Conservation (phyloP, 78 protist species). For the Bodo saltans region DNA sequence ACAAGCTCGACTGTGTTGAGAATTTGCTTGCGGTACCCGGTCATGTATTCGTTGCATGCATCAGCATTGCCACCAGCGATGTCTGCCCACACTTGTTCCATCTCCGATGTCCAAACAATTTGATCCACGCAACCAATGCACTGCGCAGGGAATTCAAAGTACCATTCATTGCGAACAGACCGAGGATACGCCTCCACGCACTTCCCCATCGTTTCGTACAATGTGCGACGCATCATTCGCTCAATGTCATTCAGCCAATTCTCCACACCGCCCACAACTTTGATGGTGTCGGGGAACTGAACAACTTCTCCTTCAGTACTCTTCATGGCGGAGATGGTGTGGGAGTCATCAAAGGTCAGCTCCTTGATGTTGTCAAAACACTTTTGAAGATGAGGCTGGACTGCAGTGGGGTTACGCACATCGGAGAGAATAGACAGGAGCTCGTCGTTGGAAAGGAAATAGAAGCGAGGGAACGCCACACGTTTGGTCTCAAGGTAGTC, state of each 20-base stretch:
- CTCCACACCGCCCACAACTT: conserved; percentile 56
- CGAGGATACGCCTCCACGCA: conserved; percentile 4
- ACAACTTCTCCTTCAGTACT: conserved; percentile 64
- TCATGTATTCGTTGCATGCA: conserved; percentile 8
- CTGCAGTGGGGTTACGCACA: conserved; percentile 61
- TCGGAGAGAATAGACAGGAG: conserved; percentile 71
- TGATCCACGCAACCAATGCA: conserved; percentile 42
- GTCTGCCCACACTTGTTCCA: conserved; percentile 32
- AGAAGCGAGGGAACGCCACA: conserved; percentile 69
- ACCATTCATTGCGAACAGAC: conserved; percentile 62
- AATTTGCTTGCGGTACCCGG: conserved; percentile 34
- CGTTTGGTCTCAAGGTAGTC: conserved; percentile 81
- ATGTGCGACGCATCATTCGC: conserved; percentile 41
- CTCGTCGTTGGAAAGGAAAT: conserved; percentile 79
- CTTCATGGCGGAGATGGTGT: conserved; percentile 46
- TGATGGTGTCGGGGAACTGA: conserved; percentile 33
- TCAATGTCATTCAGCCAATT: conserved; percentile 62
- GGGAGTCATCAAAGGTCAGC: conserved; percentile 44
- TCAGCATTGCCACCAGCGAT: not conserved
- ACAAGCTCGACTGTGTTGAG: conserved; percentile 54
- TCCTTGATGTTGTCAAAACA: conserved; percentile 51
- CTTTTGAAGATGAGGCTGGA: conserved; percentile 62
- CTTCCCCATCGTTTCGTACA: not conserved
- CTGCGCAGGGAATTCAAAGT: conserved; percentile 63
- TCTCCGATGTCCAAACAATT: conserved; percentile 56